phyloP scores from a whole-genome alignment of 345 rosid species.

The Xanthoceras sorbifolium region DNA sequence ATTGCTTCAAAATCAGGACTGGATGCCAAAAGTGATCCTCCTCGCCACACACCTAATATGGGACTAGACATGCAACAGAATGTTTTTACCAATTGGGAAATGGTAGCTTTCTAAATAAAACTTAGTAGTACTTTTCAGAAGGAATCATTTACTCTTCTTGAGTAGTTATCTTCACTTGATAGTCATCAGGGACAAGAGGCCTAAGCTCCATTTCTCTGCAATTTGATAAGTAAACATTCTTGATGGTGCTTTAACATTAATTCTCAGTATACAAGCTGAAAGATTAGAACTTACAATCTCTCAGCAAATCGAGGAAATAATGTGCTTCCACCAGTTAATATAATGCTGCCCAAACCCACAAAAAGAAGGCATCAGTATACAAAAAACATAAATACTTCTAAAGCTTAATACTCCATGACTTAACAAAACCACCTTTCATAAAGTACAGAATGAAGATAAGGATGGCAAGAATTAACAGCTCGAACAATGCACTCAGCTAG shows the following conservation, averaged over 20 bases:
- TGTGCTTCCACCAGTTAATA: conserved; percentile 93
- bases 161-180: conserved; percentile 71
- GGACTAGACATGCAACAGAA: conserved; percentile 54
- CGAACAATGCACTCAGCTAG: conserved; percentile 95
- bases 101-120: conserved; percentile 6
- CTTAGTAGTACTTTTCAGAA: conserved; percentile 14
- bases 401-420: background rate
- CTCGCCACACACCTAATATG: conserved; percentile 92
- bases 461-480: conserved; percentile 81
- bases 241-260: conserved; percentile 10
- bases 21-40: conserved; percentile 92
- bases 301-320: conserved; percentile 75
- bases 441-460: conserved; percentile 82
- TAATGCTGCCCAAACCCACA: conserved; percentile 57
- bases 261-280: background rate
- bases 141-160: conserved; percentile 75
- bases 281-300: conserved; percentile 66
- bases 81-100: conserved; percentile 12
- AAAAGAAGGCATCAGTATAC: conserved; percentile 16
- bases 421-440: conserved; percentile 67
- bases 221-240: conserved; percentile 17
- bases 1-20: conserved; percentile 86
- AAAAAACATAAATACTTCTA: background rate
- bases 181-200: conserved; percentile 89
- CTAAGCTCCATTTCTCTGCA: conserved; percentile 86